phyloP scores from a whole-genome alignment of 1,139 yeast species.

The Hemisphaericaspora lyxosophila region DNA sequence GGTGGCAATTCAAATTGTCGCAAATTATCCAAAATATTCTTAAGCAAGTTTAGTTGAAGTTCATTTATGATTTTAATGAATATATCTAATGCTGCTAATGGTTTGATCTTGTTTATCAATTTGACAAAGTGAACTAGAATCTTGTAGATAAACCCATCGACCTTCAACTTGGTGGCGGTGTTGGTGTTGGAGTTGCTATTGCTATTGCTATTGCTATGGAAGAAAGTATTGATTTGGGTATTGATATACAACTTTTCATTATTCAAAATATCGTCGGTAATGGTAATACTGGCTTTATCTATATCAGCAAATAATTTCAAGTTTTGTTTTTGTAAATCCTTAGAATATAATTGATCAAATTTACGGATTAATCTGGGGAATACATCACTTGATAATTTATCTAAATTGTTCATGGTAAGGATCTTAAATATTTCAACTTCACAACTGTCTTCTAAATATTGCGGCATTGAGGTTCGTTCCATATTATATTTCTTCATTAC shows the following conservation, averaged over 20 bases:
- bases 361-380: conserved; percentile 35
- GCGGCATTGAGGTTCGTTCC: conserved; percentile 24
- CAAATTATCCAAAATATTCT: conserved; percentile 33
- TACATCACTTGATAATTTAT: conserved; percentile 32
- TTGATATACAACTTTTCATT: conserved; percentile 40
- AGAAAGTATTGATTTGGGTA: conserved; percentile 28
- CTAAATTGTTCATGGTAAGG: conserved; percentile 48
- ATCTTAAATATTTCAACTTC: conserved; percentile 38
- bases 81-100: conserved; percentile 40
- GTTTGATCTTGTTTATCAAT: conserved; percentile 41
- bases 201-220: conserved; percentile 35
- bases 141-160: conserved; percentile 45
- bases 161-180: conserved; percentile 16
- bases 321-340: conserved; percentile 38
- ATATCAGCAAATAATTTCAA: conserved; percentile 45
- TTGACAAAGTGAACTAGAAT: conserved; percentile 44
- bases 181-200: conserved; percentile 30
- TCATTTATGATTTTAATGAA: conserved; percentile 41
- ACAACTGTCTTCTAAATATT: conserved; percentile 16
- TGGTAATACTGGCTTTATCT: conserved; percentile 43
- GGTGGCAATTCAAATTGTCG: conserved; percentile 21
- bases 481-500: conserved; percentile 43
- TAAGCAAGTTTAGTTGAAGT: conserved; percentile 38
- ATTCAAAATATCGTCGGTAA: conserved; percentile 42
- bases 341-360: conserved; percentile 38